phyloP scores from a whole-genome alignment of 805 yeast genomes.

The Kodamaea jinghongensis region DNA sequence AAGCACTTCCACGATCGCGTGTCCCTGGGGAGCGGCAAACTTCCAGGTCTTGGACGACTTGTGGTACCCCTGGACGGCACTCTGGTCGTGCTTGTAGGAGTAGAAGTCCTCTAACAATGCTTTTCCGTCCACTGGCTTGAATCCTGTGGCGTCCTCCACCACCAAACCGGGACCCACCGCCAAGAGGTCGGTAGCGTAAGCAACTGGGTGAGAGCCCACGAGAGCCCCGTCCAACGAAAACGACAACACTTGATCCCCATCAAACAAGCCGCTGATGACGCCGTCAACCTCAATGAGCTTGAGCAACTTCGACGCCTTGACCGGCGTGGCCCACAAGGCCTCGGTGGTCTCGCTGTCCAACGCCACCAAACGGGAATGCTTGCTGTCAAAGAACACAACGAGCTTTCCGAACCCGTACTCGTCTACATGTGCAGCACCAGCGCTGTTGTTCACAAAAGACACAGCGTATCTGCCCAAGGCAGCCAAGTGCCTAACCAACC shows the following conservation, averaged over 20 bases:
- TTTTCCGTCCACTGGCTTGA: neutral
- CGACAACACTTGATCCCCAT: neutral
- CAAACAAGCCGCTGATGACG: slow-evolving; percentile 14
- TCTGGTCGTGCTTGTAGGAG: slow-evolving; percentile 13
- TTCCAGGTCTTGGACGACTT: slow-evolving; percentile 29
- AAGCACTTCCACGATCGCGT: slow-evolving; percentile 17
- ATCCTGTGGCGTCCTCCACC: neutral
- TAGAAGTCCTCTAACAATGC: slow-evolving; percentile 11
- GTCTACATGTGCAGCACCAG: slow-evolving; percentile 11
- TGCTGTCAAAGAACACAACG: slow-evolving; percentile 26
- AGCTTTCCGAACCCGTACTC: slow-evolving; percentile 33
- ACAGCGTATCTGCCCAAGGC: slow-evolving; percentile 30
- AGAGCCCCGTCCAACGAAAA: no score
- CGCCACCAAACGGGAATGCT: slow-evolving; percentile 8
- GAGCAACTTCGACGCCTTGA: slow-evolving; percentile 2
- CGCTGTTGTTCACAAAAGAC: slow-evolving; percentile 9
- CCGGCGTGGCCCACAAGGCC: slow-evolving; percentile 7
- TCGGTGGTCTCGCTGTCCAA: slow-evolving; percentile 10
- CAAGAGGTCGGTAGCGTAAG: neutral
- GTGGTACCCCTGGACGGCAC: slow-evolving; percentile 21
- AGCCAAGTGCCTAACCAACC: slow-evolving; percentile 32
- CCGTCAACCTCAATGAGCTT: slow-evolving; percentile 16
- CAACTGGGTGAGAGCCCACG: no score
- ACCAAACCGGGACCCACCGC: neutral
- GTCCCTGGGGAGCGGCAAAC: slow-evolving; percentile 17